phyloP scores from a whole-genome alignment of 163 green algal species.

The Chlamydomonas reinhardtii region DNA sequence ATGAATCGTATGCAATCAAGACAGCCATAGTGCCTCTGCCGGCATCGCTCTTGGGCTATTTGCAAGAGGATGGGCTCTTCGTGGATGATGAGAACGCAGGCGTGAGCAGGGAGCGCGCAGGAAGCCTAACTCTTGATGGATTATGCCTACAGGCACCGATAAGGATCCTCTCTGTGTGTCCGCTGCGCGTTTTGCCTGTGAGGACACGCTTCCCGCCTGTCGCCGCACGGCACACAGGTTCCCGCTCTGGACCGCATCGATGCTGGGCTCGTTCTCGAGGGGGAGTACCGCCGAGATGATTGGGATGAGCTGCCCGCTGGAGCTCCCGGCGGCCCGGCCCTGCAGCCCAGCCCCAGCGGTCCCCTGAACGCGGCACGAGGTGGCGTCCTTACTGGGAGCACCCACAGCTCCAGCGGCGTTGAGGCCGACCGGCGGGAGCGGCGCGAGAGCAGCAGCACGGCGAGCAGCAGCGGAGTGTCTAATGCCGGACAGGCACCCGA shows the following conservation, averaged over 20 bases:
- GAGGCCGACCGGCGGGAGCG: slow-evolving; percentile 55
- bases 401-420: not conserved
- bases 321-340: not conserved
- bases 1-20: not conserved
- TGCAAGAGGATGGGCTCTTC: slow-evolving; percentile 78
- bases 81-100: slow-evolving; percentile 39
- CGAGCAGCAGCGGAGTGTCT: not conserved
- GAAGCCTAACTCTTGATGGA: too few relatives aligned
- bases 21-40: slow-evolving; percentile 63
- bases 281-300: slow-evolving; percentile 32
- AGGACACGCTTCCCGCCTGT: not conserved
- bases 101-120: too few relatives aligned
- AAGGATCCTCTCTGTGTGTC: too few relatives aligned
- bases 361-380: not conserved
- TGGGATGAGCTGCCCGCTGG: not conserved
- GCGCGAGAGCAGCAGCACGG: slow-evolving; percentile 44
- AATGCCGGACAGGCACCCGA: too few relatives aligned
- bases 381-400: not conserved
- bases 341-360: slow-evolving; percentile 40
- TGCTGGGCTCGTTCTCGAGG: slow-evolving; percentile 10
- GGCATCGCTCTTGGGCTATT: slow-evolving; percentile 66
- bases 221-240: not conserved
- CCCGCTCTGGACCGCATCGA: not conserved
- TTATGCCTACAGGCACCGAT: too few relatives aligned
- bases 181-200: too few relatives aligned